Conservation (phyloP, 768 basidiomycete genomes). For the Russula brevipes region DNA sequence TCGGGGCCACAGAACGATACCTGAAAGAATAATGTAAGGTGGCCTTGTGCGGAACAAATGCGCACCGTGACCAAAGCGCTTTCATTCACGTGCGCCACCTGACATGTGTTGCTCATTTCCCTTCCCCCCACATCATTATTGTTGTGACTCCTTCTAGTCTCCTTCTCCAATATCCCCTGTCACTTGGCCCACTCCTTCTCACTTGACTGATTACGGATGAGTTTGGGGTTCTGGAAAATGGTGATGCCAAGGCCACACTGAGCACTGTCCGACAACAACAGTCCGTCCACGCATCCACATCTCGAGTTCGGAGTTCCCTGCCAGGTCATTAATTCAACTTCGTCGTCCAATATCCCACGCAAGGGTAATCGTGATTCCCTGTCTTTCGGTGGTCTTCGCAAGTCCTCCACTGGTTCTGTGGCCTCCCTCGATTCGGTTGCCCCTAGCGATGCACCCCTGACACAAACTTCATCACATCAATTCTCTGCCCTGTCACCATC, state of each 20-base stretch:
- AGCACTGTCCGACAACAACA: slow-evolving; percentile 43
- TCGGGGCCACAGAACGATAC: too few species aligned
- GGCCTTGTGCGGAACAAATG: too few species aligned
- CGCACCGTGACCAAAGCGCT: too few species aligned
- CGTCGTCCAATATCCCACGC: slow-evolving; percentile 47
- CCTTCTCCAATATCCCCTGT: too few species aligned
- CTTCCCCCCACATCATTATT: too few species aligned
- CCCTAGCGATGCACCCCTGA: slow-evolving; percentile 29
- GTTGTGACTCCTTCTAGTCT: too few species aligned
- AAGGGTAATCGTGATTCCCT: slow-evolving; percentile 76
- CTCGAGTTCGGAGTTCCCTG: slow-evolving; percentile 56
- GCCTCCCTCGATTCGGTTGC: slow-evolving; percentile 57
- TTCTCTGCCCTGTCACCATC: slow-evolving; percentile 79
- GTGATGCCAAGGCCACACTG: slow-evolving; percentile 46
- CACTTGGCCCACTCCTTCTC: too few species aligned
- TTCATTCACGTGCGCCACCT: too few species aligned
- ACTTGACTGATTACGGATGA: slow-evolving; percentile 53
- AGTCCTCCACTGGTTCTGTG: slow-evolving; percentile 79
- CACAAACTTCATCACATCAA: slow-evolving; percentile 46
- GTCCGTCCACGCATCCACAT: slow-evolving; percentile 63
- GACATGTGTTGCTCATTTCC: too few species aligned
- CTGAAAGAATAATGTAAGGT: too few species aligned
- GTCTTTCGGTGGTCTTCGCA: slow-evolving; percentile 71
- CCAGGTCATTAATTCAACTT: slow-evolving; percentile 46
- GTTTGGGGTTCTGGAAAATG: slow-evolving; percentile 74